These are phyloP conservation scores for Balamuthia mandrillaris DNA, from an alignment of 208 protist species.

Conservation along the genomic window DNA sequence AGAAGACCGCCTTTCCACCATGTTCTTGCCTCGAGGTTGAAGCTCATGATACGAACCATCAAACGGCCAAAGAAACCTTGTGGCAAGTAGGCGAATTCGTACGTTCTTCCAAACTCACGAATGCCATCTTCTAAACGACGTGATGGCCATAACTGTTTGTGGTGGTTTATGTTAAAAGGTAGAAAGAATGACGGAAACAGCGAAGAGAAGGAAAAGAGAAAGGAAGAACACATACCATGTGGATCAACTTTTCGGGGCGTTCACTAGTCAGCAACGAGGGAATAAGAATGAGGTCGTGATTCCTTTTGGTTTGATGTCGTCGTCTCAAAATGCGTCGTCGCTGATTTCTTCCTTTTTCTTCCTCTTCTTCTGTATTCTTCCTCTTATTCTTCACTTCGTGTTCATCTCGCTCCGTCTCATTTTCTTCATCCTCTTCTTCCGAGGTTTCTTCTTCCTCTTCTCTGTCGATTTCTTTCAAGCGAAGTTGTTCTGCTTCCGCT, in stretches of 20 bases:
- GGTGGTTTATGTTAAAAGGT: not conserved
- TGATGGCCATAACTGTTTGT: not conserved
- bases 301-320: too few relatives aligned
- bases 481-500: not conserved
- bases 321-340: not conserved
- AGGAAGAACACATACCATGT: not conserved
- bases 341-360: not conserved
- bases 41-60: constrained; percentile 28
- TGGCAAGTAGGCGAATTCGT: constrained; percentile 15
- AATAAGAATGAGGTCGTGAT: not conserved
- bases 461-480: not conserved
- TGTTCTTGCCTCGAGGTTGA: not conserved
- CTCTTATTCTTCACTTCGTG: not conserved
- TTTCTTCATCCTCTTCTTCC: not conserved
- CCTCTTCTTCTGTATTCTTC: not conserved
- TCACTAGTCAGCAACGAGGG: not conserved
- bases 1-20: not conserved
- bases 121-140: not conserved
- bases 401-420: not conserved
- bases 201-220: not conserved
- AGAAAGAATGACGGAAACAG: not conserved
- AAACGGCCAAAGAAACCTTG: constrained; percentile 18
- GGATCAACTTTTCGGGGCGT: not conserved
- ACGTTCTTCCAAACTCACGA: not conserved
- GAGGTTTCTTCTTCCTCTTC: too few relatives aligned